Percentiles rank a stretch among this genome's conserved stretches.
phyloP scores from a whole-genome alignment of 495 filamentous ascomycete genomes.

The Tuber borchii region DNA sequence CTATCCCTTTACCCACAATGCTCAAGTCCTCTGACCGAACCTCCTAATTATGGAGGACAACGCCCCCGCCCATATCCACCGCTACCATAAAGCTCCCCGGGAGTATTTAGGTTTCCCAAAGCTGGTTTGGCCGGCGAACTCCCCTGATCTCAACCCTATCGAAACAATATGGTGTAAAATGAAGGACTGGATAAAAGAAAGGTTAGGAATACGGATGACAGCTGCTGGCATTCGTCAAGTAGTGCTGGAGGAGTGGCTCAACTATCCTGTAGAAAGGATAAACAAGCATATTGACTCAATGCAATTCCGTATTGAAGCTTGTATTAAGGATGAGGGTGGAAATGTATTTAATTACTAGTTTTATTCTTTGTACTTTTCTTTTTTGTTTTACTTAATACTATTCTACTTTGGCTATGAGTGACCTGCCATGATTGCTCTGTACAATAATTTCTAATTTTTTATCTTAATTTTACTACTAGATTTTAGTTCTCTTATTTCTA shows the following conservation, averaged over 20 bases:
- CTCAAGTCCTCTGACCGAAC: background rate
- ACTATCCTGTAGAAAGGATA: background rate
- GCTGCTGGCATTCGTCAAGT: background rate
- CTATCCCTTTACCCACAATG: background rate
- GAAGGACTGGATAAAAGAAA: background rate
- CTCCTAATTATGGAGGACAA: background rate
- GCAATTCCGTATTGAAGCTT: too few species aligned
- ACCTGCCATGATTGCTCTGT: too few species aligned
- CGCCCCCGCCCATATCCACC: background rate
- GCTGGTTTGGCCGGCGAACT: background rate
- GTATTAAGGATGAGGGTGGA: too few species aligned
- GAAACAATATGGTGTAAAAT: background rate
- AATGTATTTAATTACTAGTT: too few species aligned
- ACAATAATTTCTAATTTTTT: too few species aligned
- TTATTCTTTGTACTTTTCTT: too few species aligned
- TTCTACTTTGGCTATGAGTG: too few species aligned
- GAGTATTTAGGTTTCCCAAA: background rate
- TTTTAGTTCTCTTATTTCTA: too few species aligned
- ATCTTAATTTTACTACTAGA: too few species aligned
- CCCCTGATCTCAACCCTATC: background rate
- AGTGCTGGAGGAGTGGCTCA: background rate
- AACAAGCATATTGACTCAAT: background rate
- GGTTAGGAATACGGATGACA: background rate
- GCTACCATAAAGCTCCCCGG: accelerated
- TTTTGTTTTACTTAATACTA: too few species aligned